Evolutionary conservation across 2,329 filamentous ascomycete species (phyloP).

Genomic region (Penicillium sp.): DNA sequence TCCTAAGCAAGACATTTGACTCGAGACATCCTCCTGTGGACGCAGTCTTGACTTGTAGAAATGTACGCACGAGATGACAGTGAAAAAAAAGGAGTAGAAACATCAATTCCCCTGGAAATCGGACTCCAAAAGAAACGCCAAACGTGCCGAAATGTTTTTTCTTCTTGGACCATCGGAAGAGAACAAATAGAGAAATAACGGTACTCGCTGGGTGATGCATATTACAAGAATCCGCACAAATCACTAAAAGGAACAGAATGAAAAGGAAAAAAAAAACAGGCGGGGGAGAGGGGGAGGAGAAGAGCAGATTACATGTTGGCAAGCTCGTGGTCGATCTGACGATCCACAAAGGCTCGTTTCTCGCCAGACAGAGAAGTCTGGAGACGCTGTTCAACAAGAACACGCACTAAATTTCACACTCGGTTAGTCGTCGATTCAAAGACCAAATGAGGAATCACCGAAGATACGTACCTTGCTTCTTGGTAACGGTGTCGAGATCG

Average conservation of each 20-base stretch:
- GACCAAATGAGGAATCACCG: not conserved
- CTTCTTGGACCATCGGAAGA: not conserved
- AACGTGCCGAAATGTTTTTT: constrained; percentile 17
- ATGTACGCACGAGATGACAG: not conserved
- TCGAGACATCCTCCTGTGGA: too few relatives aligned
- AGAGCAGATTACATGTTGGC: constrained; percentile 68
- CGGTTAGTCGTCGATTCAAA: not conserved
- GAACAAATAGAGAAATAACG: not conserved
- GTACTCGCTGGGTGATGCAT: constrained; percentile 16
- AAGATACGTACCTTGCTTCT: constrained; percentile 68
- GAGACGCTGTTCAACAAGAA: constrained; percentile 84
- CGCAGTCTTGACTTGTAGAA: not conserved
- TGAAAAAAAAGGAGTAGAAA: constrained; percentile 1
- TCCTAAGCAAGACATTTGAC: too few relatives aligned
- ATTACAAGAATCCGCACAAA: constrained; percentile 11
- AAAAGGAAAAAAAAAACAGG: not conserved
- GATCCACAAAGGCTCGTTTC: constrained; percentile 80
- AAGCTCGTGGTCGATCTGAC: constrained; percentile 86
- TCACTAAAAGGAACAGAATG: constrained; percentile 1
- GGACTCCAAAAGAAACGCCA: constrained; percentile 12
- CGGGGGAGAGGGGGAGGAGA: too few relatives aligned
- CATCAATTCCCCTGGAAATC: constrained; percentile 3
- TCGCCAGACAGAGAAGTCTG: constrained; percentile 85
- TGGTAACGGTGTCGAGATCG: constrained; percentile 93
- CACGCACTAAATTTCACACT: constrained; percentile 51